A percentile compares a stretch with the other conserved stretches of the same genome.
These are phyloP conservation scores for Guyanaporus albipodus DNA, from an alignment of 768 basidiomycete species.

Conservation along the genomic window DNA sequence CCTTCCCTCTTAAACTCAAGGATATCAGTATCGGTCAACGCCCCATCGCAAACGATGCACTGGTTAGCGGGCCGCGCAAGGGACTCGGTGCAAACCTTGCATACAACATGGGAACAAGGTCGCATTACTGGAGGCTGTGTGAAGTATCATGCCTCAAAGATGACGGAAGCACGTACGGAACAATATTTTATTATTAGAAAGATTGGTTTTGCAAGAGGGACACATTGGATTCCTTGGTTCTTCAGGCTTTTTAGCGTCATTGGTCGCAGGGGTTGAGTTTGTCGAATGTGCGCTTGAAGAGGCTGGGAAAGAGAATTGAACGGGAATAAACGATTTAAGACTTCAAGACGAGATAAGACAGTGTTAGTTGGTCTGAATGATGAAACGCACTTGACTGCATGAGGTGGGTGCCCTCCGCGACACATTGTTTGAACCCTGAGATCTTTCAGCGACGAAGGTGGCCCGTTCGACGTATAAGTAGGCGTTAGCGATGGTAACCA, in stretches of 20 bases:
- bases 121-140: slow-evolving; percentile 56
- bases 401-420: slow-evolving; percentile 72
- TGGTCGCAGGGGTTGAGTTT: slow-evolving; percentile 35
- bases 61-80: slow-evolving; percentile 74
- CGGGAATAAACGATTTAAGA: slow-evolving; percentile 75
- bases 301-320: slow-evolving; percentile 65
- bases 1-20: slow-evolving; percentile 90
- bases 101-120: slow-evolving; percentile 87
- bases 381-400: slow-evolving; percentile 66
- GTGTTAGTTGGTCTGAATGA: background rate
- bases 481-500: slow-evolving; percentile 96
- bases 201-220: slow-evolving; percentile 79
- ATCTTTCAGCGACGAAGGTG: slow-evolving; percentile 65
- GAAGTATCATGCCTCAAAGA: background rate
- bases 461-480: slow-evolving; percentile 60
- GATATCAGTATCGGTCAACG: slow-evolving; percentile 63
- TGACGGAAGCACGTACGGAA: slow-evolving; percentile 48
- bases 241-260: slow-evolving; percentile 41
- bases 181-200: slow-evolving; percentile 74
- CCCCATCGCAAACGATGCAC: slow-evolving; percentile 82
- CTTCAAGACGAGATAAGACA: slow-evolving; percentile 36
- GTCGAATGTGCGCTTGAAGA: slow-evolving; percentile 37
- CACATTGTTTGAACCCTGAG: slow-evolving; percentile 89
- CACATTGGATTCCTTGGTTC: slow-evolving; percentile 68
- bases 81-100: slow-evolving; percentile 87